Base-by-base conservation (phyloP, 176 grass and related monocot species). In the Bromus sterilis region DNA sequence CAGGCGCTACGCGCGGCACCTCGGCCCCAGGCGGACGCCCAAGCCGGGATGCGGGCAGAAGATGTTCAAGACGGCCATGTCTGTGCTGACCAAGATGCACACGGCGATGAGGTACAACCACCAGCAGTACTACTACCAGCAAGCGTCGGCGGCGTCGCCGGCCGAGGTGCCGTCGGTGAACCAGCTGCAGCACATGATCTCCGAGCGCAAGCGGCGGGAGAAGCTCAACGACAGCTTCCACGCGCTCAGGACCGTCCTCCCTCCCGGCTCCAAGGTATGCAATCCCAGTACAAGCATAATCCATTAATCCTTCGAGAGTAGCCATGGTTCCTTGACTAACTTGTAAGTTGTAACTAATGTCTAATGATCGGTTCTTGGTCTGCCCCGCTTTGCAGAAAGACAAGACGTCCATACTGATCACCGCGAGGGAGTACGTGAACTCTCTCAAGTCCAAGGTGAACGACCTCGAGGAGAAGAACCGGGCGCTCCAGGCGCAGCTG, bases 221-320 rank as follows among this genome's bases (percentile, higher is more conserved):
- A 99, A 95, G 82, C 86, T 99, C 66, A 99, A 99, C 43, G 93
- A 95, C 20, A 89, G 88, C 76, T 99, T 99, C 82, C 61, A 88
- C 43, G 87, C 89, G 4, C 92, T 99, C 82, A 93, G 49, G 39
- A 23, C 74, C 79, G 77, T 99, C 31, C 89, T 99, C 32, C 96
- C 96, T 9, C 85, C 82, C 0, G 80, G 91, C 34, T 74, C 85
- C 53, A 95, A 98, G 85, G 96, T 89, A 68, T 64, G 9, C 10
- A 13, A 21, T n/a, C n/a, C n/a, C n/a, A n/a, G n/a, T n/a, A n/a
- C n/a, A n/a, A n/a, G n/a, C n/a, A n/a, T n/a, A n/a, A n/a, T n/a
- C n/a, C n/a, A n/a, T n/a, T n/a, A 16, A 58, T 58, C 51, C 12
- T 25, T 59, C 24, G 28, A 59, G 56, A 28, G 3, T 26, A 57